Conservation (phyloP, 441 rosid species). For the Metrosideros polymorpha region DNA sequence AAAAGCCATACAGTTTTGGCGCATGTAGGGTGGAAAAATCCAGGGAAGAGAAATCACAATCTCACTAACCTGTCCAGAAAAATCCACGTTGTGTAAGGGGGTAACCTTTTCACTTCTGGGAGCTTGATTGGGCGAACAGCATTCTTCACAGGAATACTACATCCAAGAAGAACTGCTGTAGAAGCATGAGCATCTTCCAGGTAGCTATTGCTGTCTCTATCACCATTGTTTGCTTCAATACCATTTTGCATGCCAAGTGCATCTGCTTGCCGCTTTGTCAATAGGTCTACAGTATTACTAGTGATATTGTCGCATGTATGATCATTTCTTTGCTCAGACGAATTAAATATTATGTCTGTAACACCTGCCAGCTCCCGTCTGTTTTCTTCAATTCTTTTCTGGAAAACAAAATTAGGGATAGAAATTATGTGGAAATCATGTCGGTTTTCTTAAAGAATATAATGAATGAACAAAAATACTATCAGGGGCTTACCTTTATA, state of each 20-base stretch:
- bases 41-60: background rate
- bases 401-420: conserved; percentile 7
- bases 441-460: background rate
- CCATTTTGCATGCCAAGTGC: conserved; percentile 58
- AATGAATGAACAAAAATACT: background rate
- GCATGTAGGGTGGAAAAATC: background rate
- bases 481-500: conserved; percentile 40
- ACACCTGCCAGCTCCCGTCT: conserved; percentile 44
- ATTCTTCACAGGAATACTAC: conserved; percentile 69
- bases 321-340: conserved; percentile 42
- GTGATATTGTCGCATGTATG: conserved; percentile 12
- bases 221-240: conserved; percentile 35
- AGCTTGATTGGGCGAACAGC: conserved; percentile 75
- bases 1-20: background rate
- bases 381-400: conserved; percentile 83
- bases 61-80: conserved; percentile 78
- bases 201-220: conserved; percentile 37
- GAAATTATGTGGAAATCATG: background rate
- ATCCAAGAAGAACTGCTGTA: conserved; percentile 63
- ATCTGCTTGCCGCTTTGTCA: conserved; percentile 76
- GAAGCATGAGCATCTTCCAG: conserved; percentile 49
- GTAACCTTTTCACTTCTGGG: conserved; percentile 63
- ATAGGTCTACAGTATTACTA: conserved; percentile 38
- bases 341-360: conserved; percentile 37
- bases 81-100: conserved; percentile 97